Evolutionary conservation across 768 basidiomycete genomes (phyloP), one percentile per base, ranked within the genome.

Genomic region (Nevesoporus exiguus): DNA sequence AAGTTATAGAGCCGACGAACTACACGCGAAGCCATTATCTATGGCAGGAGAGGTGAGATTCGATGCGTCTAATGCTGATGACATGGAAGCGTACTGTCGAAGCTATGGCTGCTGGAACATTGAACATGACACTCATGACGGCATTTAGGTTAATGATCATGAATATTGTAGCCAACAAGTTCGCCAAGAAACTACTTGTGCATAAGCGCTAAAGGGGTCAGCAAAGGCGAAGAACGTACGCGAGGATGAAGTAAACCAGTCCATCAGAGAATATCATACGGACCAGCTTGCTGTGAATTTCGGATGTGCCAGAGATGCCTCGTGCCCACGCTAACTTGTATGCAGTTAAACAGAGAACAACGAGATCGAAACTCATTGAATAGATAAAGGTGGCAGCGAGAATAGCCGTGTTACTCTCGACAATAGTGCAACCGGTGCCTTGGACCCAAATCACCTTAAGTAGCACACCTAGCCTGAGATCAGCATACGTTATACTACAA

Each of bases 371-470:
- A 62, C 75, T 74, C 88, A 89, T 90, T 29, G 86, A 82, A 60
- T 89, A 89, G 30, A 88, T 84, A 67, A 88, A 89, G 4, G 84
- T 84, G 3, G 83, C 82, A 5, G 84, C 83, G 30, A 88, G 77
- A 48, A 87, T 69, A 9, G 66, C 81, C 66, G 81, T 88, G 64
- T 84, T 80, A 7, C 85, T 85, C 29, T 77, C 62, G 1, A 76
- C 73, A 52, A 89, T 86, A 2, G 73, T 71, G 63, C 87, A 89
- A 0, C 77, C 75, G 11, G 63, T 49, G 2, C 66, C 73, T 9
- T 76, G 72, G n/a, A 71, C 33, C 85, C 84, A 88, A 3, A 52
- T 48, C 0, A 82, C 84, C 43, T 76, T 81, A 15, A 88, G 66
- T n/a, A 82, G 75, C 6, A 85, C 75, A 29, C 85, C 85, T 85